Evolutionary conservation across 2,329 filamentous ascomycete genomes (phyloP), one percentile per base, ranked within the genome.

Genomic region (Dactylellina parvicollis): DNA sequence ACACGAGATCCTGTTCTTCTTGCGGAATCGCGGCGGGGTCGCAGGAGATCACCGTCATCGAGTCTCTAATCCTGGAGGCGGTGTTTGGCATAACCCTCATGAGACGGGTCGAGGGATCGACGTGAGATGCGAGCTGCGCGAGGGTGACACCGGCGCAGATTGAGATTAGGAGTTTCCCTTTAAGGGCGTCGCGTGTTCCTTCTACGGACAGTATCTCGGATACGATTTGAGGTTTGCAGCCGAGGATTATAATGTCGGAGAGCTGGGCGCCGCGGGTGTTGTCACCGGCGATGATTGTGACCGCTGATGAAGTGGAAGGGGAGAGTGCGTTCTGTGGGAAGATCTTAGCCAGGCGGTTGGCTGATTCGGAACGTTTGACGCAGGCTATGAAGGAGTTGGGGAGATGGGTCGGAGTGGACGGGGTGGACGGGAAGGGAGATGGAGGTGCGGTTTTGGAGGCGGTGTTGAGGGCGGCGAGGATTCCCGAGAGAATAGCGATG

Each of bases 61-160:
- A 89, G 81, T 96, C 89, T 49, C 91, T 83, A 67, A 96, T 89
- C 52, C 76, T 76, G 24, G 89, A 88, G 9, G 92, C 91, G 0
- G 90, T 93, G 82, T 96, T 96, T 77, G 92, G 92, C 87, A 96
- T 92, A 61, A 90, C 91, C 30, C 92, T 85, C 3, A 96, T 88
- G 46, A 95, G 85, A 42, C 86, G 83, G 20, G 76, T 82, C 81
- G 74, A 83, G 81, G n/a, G 81, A 80, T 36, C 84, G 83, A 18
- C 84, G 81, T 8, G 83, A 82, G 24, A 85, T 84, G 89, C 86
- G 75, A 96, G 87, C 77, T 92, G 87, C 52, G 86, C 81, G 14
- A 87, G 86, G 1, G 89, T 88, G 20, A 95, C 86, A 66, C 92
- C 92, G 3, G 91, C 91, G 73, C 90, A 87, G 76, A 96, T 92